A percentile compares a stretch with the other conserved stretches of the same genome.
Evolutionary conservation across 1,139 yeast species (phyloP).

Genomic region (Spathaspora sp.): DNA sequence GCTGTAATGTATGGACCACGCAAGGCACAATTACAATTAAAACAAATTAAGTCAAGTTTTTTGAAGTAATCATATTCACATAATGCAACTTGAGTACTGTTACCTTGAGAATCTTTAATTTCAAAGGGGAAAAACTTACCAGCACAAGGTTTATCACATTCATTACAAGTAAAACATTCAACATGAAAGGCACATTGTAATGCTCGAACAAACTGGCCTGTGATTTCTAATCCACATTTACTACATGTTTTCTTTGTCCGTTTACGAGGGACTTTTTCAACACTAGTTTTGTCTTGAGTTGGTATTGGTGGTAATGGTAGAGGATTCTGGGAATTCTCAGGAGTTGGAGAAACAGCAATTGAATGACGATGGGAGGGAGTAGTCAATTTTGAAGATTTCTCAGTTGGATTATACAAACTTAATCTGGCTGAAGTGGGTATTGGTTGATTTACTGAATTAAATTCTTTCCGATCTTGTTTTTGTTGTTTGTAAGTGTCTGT

Average conservation of each 20-base stretch:
- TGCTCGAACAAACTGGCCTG: slow-evolving; percentile 86
- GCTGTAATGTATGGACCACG: slow-evolving; percentile 96
- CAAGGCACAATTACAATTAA: slow-evolving; percentile 79
- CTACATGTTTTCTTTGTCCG: slow-evolving; percentile 50
- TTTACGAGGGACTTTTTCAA: slow-evolving; percentile 12
- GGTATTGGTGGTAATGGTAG: neutral
- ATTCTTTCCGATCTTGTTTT: slow-evolving; percentile 9
- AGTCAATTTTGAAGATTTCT: neutral
- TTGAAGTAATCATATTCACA: slow-evolving; percentile 94
- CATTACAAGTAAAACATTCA: slow-evolving; percentile 82
- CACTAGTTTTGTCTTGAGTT: neutral
- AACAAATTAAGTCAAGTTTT: slow-evolving; percentile 78
- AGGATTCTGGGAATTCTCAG: slow-evolving; percentile 7
- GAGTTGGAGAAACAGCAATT: slow-evolving; percentile 17
- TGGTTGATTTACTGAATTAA: slow-evolving; percentile 12
- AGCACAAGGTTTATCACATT: slow-evolving; percentile 76
- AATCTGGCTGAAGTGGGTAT: slow-evolving; percentile 8
- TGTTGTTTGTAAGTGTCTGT: slow-evolving; percentile 6
- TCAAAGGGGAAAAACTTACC: slow-evolving; percentile 68
- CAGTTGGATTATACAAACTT: neutral
- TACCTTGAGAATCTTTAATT: slow-evolving; percentile 32
- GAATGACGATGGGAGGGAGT: slow-evolving; percentile 17
- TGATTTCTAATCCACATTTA: slow-evolving; percentile 63
- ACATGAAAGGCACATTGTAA: slow-evolving; percentile 78
- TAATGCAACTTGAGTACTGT: slow-evolving; percentile 58